A percentile compares a stretch with the other conserved stretches of the same genome.
Evolutionary conservation across 768 basidiomycete genomes (phyloP).

Genomic region (Lepiota brunneoincarnata): DNA sequence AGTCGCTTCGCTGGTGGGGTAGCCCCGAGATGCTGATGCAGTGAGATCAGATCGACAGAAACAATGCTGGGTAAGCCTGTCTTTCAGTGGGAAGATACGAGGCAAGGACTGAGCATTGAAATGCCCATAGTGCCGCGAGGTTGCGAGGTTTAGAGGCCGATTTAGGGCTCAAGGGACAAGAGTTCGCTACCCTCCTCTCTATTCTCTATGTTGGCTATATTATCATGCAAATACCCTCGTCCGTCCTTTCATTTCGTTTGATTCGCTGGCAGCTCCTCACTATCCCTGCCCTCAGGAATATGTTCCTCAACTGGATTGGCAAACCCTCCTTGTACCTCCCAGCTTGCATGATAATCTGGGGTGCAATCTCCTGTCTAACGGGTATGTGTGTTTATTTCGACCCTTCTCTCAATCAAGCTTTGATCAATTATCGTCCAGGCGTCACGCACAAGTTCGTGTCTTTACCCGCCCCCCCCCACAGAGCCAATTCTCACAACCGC

Average conservation of each 20-base stretch:
- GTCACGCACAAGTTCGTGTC: constrained; percentile 36
- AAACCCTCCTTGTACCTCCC: constrained; percentile 69
- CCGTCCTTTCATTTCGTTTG: constrained; percentile 22
- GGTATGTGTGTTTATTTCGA: constrained; percentile 26
- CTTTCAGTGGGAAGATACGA: not conserved
- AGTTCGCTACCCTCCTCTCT: constrained; percentile 68
- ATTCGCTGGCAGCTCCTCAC: not conserved
- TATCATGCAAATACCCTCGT: constrained; percentile 80
- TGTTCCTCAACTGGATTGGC: constrained; percentile 70
- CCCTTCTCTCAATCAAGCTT: constrained; percentile 7
- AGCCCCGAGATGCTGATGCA: constrained; percentile 7
- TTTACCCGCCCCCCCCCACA: not conserved
- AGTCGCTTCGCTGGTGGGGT: constrained; percentile 5
- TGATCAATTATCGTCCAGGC: constrained; percentile 21
- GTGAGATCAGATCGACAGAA: constrained; percentile 61
- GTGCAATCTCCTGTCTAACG: constrained; percentile 52
- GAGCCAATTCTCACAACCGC: not conserved
- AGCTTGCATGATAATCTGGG: constrained; percentile 72
- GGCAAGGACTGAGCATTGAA: not conserved
- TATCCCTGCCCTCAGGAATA: constrained; percentile 47
- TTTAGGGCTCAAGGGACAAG: constrained; percentile 54
- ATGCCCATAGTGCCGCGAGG: constrained; percentile 62
- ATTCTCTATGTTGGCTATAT: constrained; percentile 75
- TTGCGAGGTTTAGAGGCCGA: constrained; percentile 71
- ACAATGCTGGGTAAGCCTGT: constrained; percentile 60